A percentile compares a stretch with the other conserved stretches of the same genome.
Evolutionary conservation across 805 yeast genomes (phyloP).

Genomic region (Saccharomycodes ludwigii): DNA sequence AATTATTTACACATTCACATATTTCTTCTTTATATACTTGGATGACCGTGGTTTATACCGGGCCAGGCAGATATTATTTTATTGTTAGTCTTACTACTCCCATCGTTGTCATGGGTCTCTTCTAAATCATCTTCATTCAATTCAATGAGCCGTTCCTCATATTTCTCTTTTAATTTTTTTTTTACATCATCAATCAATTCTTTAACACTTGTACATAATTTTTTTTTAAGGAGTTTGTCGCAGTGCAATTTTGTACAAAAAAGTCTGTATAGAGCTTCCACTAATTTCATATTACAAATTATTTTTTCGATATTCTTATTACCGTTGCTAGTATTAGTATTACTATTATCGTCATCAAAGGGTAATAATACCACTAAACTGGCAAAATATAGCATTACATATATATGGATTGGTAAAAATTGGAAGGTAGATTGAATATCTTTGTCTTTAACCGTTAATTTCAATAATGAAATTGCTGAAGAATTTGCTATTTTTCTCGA

Average conservation of each 20-base stretch:
- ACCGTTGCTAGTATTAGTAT: too few relatives aligned
- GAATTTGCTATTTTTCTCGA: constrained; percentile 37
- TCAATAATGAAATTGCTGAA: constrained; percentile 53
- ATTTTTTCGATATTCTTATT: constrained; percentile 18
- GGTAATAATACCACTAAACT: constrained; percentile 43
- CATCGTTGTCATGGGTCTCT: constrained; percentile 11
- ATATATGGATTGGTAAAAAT: constrained; percentile 63
- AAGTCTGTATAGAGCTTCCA: constrained; percentile 31
- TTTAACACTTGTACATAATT: constrained; percentile 25
- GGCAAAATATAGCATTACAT: constrained; percentile 59
- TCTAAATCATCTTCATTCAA: constrained; percentile 11
- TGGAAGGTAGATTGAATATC: constrained; percentile 44
- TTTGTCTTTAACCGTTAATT: constrained; percentile 43
- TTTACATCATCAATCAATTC: constrained; percentile 9
- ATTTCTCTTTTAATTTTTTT: constrained; percentile 8
- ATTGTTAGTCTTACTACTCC: constrained; percentile 10
- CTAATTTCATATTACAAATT: constrained; percentile 29
- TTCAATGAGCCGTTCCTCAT: constrained; percentile 11
- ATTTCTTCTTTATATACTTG: too few relatives aligned
- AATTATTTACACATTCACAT: too few relatives aligned
- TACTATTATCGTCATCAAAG: constrained; percentile 19
- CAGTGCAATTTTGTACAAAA: constrained; percentile 36
- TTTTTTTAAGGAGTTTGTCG: constrained; percentile 37
- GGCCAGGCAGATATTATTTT: constrained; percentile 46
- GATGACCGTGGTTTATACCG: constrained; percentile 56